These are phyloP conservation scores for Metschnikowia baotianmanensis DNA, from an alignment of 805 yeast genomes.

Conservation along the genomic window DNA sequence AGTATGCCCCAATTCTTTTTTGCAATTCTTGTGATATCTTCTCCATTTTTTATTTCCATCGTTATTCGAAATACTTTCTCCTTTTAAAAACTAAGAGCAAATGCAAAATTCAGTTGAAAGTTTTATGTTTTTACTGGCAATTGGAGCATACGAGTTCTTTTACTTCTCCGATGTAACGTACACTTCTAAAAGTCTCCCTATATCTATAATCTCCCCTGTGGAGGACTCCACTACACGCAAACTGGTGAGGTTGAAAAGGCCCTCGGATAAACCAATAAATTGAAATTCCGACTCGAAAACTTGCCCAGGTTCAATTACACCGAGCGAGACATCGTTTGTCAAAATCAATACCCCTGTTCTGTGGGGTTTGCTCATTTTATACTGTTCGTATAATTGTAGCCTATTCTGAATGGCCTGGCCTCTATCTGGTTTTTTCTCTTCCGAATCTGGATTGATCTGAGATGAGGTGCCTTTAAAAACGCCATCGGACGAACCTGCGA, in stretches of 20 bases:
- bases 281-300: constrained; percentile 63
- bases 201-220: constrained; percentile 67
- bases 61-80: not conserved
- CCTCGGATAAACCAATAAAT: constrained; percentile 61
- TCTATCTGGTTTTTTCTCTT: constrained; percentile 9
- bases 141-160: too few species aligned
- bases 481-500: too few species aligned
- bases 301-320: constrained; percentile 57
- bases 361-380: constrained; percentile 38
- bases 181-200: constrained; percentile 69
- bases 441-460: constrained; percentile 7
- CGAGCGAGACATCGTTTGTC: constrained; percentile 63
- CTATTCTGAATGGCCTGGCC: constrained; percentile 22
- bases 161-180: constrained; percentile 40
- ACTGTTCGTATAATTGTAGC: constrained; percentile 28
- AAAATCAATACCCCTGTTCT: constrained; percentile 60
- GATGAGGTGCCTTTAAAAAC: constrained; percentile 1
- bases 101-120: too few species aligned
- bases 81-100: too few species aligned
- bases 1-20: constrained; percentile 20
- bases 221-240: constrained; percentile 60
- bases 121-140: too few species aligned
- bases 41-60: not conserved
- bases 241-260: constrained; percentile 63
- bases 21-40: not conserved